Evolutionary conservation across 1,284 basidiomycete genomes (phyloP).

Genomic region (Melampsora americana): DNA sequence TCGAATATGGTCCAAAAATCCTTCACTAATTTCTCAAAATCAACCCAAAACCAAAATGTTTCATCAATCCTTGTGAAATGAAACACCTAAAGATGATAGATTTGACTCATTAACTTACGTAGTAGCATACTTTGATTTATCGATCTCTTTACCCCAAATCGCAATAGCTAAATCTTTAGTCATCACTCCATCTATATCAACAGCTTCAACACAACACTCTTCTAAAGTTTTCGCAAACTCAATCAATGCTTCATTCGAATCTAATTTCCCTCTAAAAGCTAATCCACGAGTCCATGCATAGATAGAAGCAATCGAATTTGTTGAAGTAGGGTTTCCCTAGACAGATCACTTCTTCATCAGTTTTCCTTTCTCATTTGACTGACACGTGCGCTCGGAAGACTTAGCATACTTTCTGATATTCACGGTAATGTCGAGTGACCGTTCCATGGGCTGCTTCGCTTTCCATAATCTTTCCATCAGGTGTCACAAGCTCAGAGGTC

Average conservation of each 20-base stretch:
- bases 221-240: conserved; percentile 80
- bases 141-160: conserved; percentile 74
- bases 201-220: conserved; percentile 81
- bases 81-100: background rate
- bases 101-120: conserved; percentile 15
- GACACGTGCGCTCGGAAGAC: conserved; percentile 53
- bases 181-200: conserved; percentile 86
- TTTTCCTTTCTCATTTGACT: background rate
- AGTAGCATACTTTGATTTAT: conserved; percentile 31
- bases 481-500: conserved; percentile 94
- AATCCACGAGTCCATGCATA: conserved; percentile 98
- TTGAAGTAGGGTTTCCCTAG: conserved; percentile 47
- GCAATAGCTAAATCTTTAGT: conserved; percentile 85
- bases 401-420: conserved; percentile 86
- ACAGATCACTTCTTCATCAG: background rate
- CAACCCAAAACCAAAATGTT: background rate
- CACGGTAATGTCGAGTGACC: conserved; percentile 85
- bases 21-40: conserved; percentile 9
- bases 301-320: conserved; percentile 59
- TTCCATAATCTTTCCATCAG: conserved; percentile 86
- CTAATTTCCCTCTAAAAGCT: conserved; percentile 82
- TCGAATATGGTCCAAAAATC: conserved; percentile 35
- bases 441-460: conserved; percentile 71
- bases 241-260: conserved; percentile 72
- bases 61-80: too few relatives aligned